A percentile compares a stretch with the other conserved stretches of the same genome.
Evolutionary conservation across 331 rosid species (phyloP).

Genomic region (Telfairia occidentalis): DNA sequence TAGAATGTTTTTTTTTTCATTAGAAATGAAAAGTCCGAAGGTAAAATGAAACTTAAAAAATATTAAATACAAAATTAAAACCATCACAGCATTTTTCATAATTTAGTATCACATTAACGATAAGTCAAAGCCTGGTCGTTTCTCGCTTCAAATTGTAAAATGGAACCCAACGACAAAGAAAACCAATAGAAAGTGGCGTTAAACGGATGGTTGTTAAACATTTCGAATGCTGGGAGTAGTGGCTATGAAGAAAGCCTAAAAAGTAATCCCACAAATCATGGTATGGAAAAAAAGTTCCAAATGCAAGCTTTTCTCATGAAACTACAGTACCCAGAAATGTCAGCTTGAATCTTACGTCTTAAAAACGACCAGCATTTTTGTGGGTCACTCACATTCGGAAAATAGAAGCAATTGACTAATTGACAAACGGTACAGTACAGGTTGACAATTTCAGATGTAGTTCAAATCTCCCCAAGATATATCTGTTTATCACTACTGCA

Average conservation of each 20-base stretch:
- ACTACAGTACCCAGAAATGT: neutral
- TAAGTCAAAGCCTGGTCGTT: neutral
- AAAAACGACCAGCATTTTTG: neutral
- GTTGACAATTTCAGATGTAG: neutral
- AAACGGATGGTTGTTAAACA: neutral
- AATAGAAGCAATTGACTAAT: neutral
- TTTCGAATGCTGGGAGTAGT: neutral
- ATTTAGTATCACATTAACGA: neutral
- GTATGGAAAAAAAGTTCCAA: neutral
- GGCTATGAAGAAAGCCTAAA: neutral
- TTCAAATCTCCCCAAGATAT: slow-evolving; percentile 76
- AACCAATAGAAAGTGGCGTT: neutral
- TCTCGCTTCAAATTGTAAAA: neutral
- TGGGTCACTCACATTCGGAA: neutral
- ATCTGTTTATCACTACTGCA: slow-evolving; percentile 89
- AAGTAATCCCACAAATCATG: neutral
- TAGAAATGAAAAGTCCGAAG: no score
- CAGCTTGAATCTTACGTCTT: neutral
- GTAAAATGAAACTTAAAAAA: no score
- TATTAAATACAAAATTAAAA: no score
- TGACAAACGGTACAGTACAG: neutral
- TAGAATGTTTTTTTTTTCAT: no score
- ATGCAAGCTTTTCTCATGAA: neutral
- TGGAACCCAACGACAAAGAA: neutral
- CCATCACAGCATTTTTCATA: neutral